phyloP scores from a whole-genome alignment of 2,329 filamentous ascomycete genomes.

The Aspergillus fijiensis region DNA sequence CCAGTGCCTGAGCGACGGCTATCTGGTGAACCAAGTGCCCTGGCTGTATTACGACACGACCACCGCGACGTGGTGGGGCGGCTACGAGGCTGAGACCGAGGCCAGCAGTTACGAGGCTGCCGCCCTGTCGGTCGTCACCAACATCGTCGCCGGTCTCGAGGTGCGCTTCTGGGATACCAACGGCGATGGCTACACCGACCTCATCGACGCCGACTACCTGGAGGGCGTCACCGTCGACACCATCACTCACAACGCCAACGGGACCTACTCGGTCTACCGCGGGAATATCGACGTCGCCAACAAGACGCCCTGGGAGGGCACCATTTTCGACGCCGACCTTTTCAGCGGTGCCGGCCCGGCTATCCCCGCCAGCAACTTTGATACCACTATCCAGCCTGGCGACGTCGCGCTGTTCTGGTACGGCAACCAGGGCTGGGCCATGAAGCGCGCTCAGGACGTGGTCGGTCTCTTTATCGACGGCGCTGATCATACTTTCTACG shows the following conservation, averaged over 20 bases:
- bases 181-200: slow-evolving; percentile 2
- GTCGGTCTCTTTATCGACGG: not conserved
- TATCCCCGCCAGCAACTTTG: not conserved
- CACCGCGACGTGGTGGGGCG: not conserved
- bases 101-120: slow-evolving; percentile 1
- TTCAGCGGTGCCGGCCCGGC: not conserved
- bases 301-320: slow-evolving; percentile 2
- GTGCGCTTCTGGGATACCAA: slow-evolving; percentile 3
- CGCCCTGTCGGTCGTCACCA: not conserved
- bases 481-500: not conserved
- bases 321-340: not conserved
- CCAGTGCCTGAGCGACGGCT: slow-evolving; percentile 1
- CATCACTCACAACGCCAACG: not conserved
- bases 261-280: slow-evolving; percentile 1
- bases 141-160: not conserved
- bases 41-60: slow-evolving; percentile 2
- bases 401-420: slow-evolving; percentile 4
- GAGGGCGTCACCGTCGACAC: slow-evolving; percentile 1
- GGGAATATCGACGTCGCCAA: not conserved
- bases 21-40: slow-evolving; percentile 1
- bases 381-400: not conserved
- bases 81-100: slow-evolving; percentile 1
- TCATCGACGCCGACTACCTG: slow-evolving; percentile 3
- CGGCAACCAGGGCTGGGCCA: slow-evolving; percentile 1
- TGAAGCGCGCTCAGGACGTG: not conserved